These are phyloP conservation scores for Hippophae gyantsensis DNA, from an alignment of 306 rosid genomes.

Conservation along the genomic window DNA sequence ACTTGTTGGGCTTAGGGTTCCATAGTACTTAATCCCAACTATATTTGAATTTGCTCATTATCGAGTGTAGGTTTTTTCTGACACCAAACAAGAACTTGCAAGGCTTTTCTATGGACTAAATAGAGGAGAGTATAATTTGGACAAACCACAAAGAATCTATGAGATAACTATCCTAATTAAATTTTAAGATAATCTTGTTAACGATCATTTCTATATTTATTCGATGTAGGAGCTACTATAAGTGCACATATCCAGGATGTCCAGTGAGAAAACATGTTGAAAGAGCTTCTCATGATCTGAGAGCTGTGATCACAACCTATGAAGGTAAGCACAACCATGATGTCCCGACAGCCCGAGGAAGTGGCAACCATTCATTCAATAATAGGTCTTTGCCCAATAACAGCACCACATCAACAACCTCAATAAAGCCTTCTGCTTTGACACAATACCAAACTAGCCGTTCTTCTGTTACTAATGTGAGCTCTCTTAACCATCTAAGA, in stretches of 20 bases:
- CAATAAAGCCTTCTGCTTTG: constrained; percentile 35
- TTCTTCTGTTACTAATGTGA: constrained; percentile 13
- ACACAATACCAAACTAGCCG: constrained; percentile 18
- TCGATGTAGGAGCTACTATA: constrained; percentile 78
- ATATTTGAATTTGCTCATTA: no score
- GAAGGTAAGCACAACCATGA: constrained; percentile 97
- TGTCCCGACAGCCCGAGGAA: constrained; percentile 83
- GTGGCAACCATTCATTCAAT: constrained; percentile 45
- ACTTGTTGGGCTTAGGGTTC: not conserved
- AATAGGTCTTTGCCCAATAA: constrained; percentile 39
- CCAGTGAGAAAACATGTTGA: constrained; percentile 94
- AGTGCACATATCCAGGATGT: constrained; percentile 82
- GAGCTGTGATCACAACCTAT: constrained; percentile 91
- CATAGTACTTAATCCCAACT: no score
- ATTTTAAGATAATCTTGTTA: not conserved
- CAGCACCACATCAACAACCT: constrained; percentile 17
- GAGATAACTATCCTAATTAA: no score
- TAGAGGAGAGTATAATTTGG: no score
- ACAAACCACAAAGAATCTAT: no score
- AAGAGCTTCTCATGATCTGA: constrained; percentile 75
- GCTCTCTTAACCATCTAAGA: constrained; percentile 26
- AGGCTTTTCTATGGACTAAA: no score
- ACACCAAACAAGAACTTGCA: no score
- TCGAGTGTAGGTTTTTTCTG: no score
- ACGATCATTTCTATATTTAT: not conserved